phyloP scores from a whole-genome alignment of 2,329 filamentous ascomycete genomes.

The Fusarium agapanthi region DNA sequence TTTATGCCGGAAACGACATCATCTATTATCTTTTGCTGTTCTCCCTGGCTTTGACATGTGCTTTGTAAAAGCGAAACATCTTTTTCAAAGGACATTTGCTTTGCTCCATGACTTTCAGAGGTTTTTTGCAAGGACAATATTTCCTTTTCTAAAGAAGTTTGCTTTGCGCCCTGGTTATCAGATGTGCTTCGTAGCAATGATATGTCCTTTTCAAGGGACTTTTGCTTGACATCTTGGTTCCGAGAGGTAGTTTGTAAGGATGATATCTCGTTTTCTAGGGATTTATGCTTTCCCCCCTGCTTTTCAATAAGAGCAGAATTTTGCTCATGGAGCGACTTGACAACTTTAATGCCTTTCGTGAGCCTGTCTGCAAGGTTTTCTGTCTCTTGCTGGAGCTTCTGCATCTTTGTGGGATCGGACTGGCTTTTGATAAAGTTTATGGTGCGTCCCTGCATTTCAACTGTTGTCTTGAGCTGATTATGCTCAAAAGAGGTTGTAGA shows the following conservation, averaged over 20 bases:
- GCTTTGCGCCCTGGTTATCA: slow-evolving; percentile 3
- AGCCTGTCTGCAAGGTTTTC: slow-evolving; percentile 2
- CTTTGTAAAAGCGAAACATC: slow-evolving; percentile 1
- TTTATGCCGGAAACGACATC: not conserved
- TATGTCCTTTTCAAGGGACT: not conserved
- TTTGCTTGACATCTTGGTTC: not conserved
- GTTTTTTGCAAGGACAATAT: not conserved
- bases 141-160: not conserved
- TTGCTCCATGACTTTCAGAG: slow-evolving; percentile 1
- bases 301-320: slow-evolving; percentile 1
- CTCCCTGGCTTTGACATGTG: not conserved
- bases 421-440: slow-evolving; percentile 1
- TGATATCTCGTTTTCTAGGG: not conserved
- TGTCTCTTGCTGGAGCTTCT: not conserved
- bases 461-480: not conserved
- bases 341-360: not conserved
- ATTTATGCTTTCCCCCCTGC: slow-evolving; percentile 10
- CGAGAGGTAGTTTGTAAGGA: not conserved
- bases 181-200: not conserved
- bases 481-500: not conserved
- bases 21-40: slow-evolving; percentile 1
- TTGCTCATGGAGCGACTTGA: not conserved
- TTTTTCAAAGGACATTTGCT: slow-evolving; percentile 2
- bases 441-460: slow-evolving; percentile 9
- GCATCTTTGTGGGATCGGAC: not conserved